A percentile compares a stretch with the other conserved stretches of the same genome.
Conservation (phyloP, 1,139 yeast genomes). For the Geotrichum aggregatum region DNA sequence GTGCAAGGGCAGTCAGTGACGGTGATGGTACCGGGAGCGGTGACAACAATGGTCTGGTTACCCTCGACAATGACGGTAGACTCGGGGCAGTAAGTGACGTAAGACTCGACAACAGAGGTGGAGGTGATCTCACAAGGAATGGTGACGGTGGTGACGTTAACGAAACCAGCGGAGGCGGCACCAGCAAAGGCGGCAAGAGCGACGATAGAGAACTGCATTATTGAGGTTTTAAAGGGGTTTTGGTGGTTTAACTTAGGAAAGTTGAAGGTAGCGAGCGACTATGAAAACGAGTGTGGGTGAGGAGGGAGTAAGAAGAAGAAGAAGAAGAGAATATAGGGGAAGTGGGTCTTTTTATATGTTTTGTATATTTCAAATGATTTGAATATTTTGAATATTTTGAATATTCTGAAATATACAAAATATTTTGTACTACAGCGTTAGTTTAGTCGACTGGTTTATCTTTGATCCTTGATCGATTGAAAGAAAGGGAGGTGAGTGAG, state of each 20-base stretch:
- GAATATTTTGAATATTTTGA: neutral
- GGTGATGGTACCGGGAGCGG: constrained; percentile 44
- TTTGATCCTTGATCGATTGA: too few relatives aligned
- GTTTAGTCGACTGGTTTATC: too few relatives aligned
- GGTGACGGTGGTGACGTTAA: constrained; percentile 34
- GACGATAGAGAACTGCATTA: constrained; percentile 37
- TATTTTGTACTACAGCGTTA: neutral
- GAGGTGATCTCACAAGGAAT: constrained; percentile 28
- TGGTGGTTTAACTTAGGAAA: neutral
- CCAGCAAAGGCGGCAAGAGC: constrained; percentile 26
- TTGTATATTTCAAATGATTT: neutral
- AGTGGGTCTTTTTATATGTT: neutral
- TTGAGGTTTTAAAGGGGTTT: neutral
- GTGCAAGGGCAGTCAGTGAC: constrained; percentile 53
- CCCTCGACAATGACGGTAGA: constrained; percentile 42
- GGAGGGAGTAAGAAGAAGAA: constrained; percentile 30
- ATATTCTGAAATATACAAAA: too few relatives aligned
- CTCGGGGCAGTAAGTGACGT: constrained; percentile 45
- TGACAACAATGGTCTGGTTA: constrained; percentile 41
- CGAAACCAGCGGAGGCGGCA: constrained; percentile 32
- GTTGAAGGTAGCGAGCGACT: constrained; percentile 9
- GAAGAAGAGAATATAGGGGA: constrained; percentile 10
- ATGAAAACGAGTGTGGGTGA: constrained; percentile 20
- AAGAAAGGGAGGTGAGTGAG: too few relatives aligned
- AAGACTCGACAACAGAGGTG: constrained; percentile 37